A percentile compares a stretch with the other conserved stretches of the same genome.
phyloP scores from a whole-genome alignment of 2,329 filamentous ascomycete species.

The Epichloe coenophiala region DNA sequence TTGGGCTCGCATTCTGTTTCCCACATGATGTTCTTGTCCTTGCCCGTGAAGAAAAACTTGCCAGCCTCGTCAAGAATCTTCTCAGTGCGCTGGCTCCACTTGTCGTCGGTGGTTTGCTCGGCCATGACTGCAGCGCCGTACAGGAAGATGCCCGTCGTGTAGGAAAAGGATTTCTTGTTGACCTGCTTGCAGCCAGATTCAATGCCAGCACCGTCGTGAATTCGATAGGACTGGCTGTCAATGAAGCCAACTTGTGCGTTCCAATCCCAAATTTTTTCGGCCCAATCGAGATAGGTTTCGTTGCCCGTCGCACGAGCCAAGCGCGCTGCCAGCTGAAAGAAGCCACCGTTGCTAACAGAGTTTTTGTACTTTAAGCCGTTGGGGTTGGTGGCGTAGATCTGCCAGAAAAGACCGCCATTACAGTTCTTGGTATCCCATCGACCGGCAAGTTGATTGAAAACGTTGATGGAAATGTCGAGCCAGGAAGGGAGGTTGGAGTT shows the following conservation, averaged over 20 bases:
- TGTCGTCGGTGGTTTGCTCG: conserved; percentile 39
- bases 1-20: conserved; percentile 52
- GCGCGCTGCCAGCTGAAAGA: conserved; percentile 69
- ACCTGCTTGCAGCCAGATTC: conserved; percentile 37
- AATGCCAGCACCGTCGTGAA: conserved; percentile 50
- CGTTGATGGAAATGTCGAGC: conserved; percentile 53
- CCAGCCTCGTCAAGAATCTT: conserved; percentile 37
- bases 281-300: conserved; percentile 53
- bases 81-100: conserved; percentile 40
- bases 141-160: conserved; percentile 51
- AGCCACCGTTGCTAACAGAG: conserved; percentile 65
- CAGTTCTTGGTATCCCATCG: conserved; percentile 60
- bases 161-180: conserved; percentile 48
- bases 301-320: conserved; percentile 58
- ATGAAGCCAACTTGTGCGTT: conserved; percentile 42
- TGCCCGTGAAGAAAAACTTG: conserved; percentile 40
- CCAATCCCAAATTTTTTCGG: conserved; percentile 53
- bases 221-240: conserved; percentile 31
- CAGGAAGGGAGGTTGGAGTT: conserved; percentile 44
- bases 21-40: conserved; percentile 47
- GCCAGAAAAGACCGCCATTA: conserved; percentile 64
- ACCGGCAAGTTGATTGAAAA: conserved; percentile 55
- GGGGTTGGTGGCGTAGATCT: conserved; percentile 62
- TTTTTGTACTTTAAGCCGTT: conserved; percentile 77
- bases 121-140: conserved; percentile 51